Percentiles rank a stretch among this genome's conserved stretches.
Conservation (phyloP, 2,329 filamentous ascomycete species). For the Venturia oleaginea region DNA sequence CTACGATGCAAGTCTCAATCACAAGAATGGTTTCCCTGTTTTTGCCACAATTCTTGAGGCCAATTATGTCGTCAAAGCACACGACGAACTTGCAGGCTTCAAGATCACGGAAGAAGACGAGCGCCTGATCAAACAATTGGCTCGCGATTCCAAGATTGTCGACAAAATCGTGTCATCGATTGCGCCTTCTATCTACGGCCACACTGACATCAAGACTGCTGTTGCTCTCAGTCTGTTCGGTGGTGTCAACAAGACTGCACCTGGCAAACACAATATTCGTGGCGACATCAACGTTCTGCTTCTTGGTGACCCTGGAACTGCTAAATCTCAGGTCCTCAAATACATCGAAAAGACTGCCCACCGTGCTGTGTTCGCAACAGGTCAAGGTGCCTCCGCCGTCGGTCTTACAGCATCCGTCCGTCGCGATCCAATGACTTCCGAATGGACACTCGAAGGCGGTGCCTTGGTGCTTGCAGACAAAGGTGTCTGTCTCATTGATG, state of each 20-base stretch:
- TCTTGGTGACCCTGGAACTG: conserved; percentile 92
- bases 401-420: conserved; percentile 96
- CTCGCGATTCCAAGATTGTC: conserved; percentile 80
- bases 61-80: conserved; percentile 93
- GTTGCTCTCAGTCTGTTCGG: conserved; percentile 91
- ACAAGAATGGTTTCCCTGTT: conserved; percentile 96
- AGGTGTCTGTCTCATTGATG: conserved; percentile 92
- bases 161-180: conserved; percentile 91
- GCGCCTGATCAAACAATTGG: conserved; percentile 76
- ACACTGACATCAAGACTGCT: conserved; percentile 94
- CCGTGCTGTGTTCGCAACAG: conserved; percentile 92
- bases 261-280: conserved; percentile 80
- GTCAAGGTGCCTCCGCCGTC: conserved; percentile 92
- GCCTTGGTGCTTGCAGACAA: conserved; percentile 90
- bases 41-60: conserved; percentile 97
- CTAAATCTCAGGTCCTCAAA: conserved; percentile 95
- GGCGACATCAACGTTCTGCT: conserved; percentile 97
- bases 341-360: conserved; percentile 97
- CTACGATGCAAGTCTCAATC: conserved; percentile 95
- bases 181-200: conserved; percentile 94
- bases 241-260: conserved; percentile 84
- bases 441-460: conserved; percentile 96
- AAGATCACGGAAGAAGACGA: conserved; percentile 92
- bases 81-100: conserved; percentile 96
- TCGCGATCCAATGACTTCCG: conserved; percentile 85